These are phyloP conservation scores for Striga asiatica DNA, from an alignment of 257 asterid genomes.

Conservation along the genomic window DNA sequence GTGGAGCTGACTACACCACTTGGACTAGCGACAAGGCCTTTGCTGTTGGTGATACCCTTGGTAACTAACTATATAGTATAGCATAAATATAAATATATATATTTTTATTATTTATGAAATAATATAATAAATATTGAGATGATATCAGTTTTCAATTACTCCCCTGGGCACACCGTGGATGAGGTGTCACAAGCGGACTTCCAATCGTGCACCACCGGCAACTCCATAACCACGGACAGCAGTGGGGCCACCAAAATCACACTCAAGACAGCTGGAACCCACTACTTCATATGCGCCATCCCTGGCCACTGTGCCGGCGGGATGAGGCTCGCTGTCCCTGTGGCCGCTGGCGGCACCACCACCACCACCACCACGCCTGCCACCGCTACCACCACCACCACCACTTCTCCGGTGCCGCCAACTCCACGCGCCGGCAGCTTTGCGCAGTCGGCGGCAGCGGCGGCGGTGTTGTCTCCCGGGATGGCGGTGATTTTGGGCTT, in stretches of 20 bases:
- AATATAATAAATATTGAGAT: too few relatives aligned
- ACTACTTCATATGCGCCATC: conserved; percentile 49
- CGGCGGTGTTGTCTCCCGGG: conserved; percentile 20
- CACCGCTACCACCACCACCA: conserved; percentile 20
- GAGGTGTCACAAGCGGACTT: conserved; percentile 61
- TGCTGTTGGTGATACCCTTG: conserved; percentile 57
- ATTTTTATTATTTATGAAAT: too few relatives aligned
- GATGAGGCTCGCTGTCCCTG: conserved; percentile 50
- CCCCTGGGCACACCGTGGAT: conserved; percentile 57
- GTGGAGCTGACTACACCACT: conserved; percentile 39
- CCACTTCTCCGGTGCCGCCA: conserved; percentile 15
- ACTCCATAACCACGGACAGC: conserved; percentile 53
- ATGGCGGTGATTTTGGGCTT: conserved; percentile 15
- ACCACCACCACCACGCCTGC: conserved; percentile 14
- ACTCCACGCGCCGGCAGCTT: conserved; percentile 14
- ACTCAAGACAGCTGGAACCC: conserved; percentile 47
- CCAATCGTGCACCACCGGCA: conserved; percentile 46
- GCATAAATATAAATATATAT: neutral
- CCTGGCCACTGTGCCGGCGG: conserved; percentile 66
- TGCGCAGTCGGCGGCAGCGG: conserved; percentile 22
- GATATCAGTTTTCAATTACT: conserved; percentile 62
- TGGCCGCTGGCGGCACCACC: conserved; percentile 16
- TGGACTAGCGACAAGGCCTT: conserved; percentile 60
- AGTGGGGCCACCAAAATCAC: conserved; percentile 62
- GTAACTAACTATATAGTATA: conserved; percentile 31